These are phyloP conservation scores for Paratinospora sagittata DNA, from an alignment of 164 flowering plant species.

Conservation along the genomic window DNA sequence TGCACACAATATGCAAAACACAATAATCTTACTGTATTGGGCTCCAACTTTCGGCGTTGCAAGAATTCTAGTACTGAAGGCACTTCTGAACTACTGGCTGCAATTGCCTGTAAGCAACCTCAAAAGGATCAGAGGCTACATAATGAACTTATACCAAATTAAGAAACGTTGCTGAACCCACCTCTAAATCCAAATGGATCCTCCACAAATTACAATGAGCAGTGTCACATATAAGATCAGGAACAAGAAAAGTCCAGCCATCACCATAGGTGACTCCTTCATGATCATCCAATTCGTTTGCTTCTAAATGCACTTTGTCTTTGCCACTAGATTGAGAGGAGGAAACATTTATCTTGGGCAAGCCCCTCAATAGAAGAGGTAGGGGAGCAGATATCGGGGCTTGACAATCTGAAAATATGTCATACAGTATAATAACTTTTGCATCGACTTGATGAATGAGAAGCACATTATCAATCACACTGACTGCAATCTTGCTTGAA, in stretches of 20 bases:
- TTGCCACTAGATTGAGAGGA: slow-evolving; percentile 28
- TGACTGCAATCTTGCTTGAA: slow-evolving; percentile 77
- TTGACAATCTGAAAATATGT: slow-evolving; percentile 70
- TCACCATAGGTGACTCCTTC: slow-evolving; percentile 70
- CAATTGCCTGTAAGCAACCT: slow-evolving; percentile 60
- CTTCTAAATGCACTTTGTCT: slow-evolving; percentile 34
- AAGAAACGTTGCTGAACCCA: slow-evolving; percentile 20
- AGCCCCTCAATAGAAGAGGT: slow-evolving; percentile 70
- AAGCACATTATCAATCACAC: slow-evolving; percentile 88
- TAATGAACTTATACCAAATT: neutral
- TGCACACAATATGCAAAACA: neutral
- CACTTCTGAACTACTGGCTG: slow-evolving; percentile 91
- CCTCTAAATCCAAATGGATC: slow-evolving; percentile 84
- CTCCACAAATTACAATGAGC: slow-evolving; percentile 71
- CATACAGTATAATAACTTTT: slow-evolving; percentile 87
- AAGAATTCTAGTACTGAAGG: slow-evolving; percentile 76
- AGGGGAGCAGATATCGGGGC: slow-evolving; percentile 98
- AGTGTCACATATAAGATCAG: slow-evolving; percentile 79
- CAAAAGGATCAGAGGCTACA: neutral
- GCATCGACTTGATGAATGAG: slow-evolving; percentile 98
- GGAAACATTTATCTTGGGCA: slow-evolving; percentile 33
- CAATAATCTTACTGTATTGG: slow-evolving; percentile 45
- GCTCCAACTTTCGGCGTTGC: slow-evolving; percentile 78
- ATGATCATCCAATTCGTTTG: slow-evolving; percentile 27
- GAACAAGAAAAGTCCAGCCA: slow-evolving; percentile 78